Percentiles rank a stretch among this genome's conserved stretches.
Conservation (phyloP, 257 asterid genomes). For the Solanum medicagineum region DNA sequence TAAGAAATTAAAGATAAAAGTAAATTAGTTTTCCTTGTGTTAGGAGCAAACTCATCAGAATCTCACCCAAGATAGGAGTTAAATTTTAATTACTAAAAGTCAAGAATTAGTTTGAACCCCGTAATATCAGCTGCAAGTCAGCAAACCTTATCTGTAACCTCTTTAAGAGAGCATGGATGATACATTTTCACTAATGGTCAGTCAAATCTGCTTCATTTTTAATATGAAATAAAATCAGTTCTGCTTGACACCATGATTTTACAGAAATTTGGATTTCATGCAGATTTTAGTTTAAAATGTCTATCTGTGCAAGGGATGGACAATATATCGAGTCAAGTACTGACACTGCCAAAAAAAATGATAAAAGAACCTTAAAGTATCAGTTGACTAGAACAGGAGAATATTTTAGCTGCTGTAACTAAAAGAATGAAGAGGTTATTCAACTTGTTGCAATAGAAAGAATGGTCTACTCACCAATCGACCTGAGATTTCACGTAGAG, state of each 20-base stretch:
- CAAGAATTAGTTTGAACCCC: background rate
- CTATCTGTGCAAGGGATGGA: background rate
- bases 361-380: background rate
- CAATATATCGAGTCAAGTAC: background rate
- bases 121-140: background rate
- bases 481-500: constrained; percentile 99
- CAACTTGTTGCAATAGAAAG: background rate
- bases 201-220: background rate
- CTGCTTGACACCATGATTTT: background rate
- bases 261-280: background rate
- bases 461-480: constrained; percentile 61
- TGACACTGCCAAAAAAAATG: background rate
- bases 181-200: background rate
- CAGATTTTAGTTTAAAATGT: background rate
- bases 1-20: background rate
- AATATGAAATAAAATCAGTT: background rate
- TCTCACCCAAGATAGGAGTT: background rate
- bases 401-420: background rate
- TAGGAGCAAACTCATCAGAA: background rate
- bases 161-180: background rate
- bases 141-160: background rate
- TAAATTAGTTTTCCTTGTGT: background rate
- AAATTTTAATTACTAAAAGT: background rate
- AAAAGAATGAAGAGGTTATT: background rate
- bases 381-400: background rate